phyloP scores from a whole-genome alignment of 192 early-diverging fungal species.

The Umbelopsis sp. region DNA sequence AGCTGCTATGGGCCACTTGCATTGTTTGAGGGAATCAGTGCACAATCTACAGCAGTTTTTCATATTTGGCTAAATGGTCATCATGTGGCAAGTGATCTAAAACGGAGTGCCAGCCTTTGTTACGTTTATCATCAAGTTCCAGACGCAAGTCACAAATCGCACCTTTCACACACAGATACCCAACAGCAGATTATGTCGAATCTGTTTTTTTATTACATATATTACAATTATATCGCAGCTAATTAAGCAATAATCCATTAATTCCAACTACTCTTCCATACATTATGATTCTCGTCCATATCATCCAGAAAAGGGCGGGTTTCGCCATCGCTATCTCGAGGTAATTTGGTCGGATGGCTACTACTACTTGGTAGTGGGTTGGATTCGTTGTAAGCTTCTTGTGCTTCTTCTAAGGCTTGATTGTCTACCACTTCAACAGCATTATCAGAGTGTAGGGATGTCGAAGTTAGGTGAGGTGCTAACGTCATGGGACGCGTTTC shows the following conservation, averaged over 20 bases:
- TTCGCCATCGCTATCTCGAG: background rate
- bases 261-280: slow-evolving; percentile 6
- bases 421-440: background rate
- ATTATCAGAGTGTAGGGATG: background rate
- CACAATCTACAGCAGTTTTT: background rate
- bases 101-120: background rate
- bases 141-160: no score
- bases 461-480: background rate
- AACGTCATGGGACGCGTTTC: background rate
- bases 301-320: background rate
- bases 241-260: background rate
- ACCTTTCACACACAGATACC: no score
- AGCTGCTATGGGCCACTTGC: background rate
- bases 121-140: no score
- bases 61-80: slow-evolving; percentile 19
- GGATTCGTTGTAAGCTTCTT: background rate
- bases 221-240: background rate
- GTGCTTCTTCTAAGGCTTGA: background rate
- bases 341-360: no score
- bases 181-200: no score
- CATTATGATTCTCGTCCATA: background rate
- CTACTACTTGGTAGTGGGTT: no score
- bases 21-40: background rate
- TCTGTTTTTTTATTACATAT: no score
- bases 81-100: background rate